Evolutionary conservation across 2,329 filamentous ascomycete species (phyloP), one percentile per base, ranked within the genome.

Genomic region (Scedosporium aurantiacum): DNA sequence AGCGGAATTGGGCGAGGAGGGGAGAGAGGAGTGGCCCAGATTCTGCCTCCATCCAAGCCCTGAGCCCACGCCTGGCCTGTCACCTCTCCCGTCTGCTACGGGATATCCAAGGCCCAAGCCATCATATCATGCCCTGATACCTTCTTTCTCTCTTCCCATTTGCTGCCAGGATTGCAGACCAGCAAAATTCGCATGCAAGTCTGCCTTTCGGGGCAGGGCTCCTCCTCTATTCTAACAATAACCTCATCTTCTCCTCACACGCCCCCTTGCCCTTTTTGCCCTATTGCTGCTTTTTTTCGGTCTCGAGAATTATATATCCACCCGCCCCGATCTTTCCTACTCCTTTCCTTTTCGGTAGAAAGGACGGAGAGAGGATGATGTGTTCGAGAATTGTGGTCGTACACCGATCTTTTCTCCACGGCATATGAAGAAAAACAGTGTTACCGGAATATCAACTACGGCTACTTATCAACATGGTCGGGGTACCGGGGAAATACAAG

Each of bases 401-500:
- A 54, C 50, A 54, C 23, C 18, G 12, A 6, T 27, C 23, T 27
- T 54, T 23, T 27, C 23, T 54, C 23, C 50, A 54, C 23, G 5
- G 50, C 21, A 18, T 43, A 18, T 58, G 37, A 58, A 28, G 21
- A 45, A 27, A 54, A 23, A 54, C 50, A 37, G 32, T 27, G 18
- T 10, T 21, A 47, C 43, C 43, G 43, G 40, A 21, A 41, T 23
- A 45, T 47, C 37, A 40, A 50, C 32, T 37, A 37, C 32, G 32
- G 14, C 32, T 37, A 64, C 63, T 62, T 64, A 60, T 65, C 63
- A 52, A n/a, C 21, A 84, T 85, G 82, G 82, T 85, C 65, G 83
- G 83, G 60, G 82, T 86, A 62, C 78, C 82, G 43, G 83, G 83
- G 59, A 85, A 85, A 70, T 86, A 82, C 69, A 85, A 85, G 70